Base-by-base conservation (phyloP, 345 rosid species). In the Cardamine chenopodiifolia region DNA sequence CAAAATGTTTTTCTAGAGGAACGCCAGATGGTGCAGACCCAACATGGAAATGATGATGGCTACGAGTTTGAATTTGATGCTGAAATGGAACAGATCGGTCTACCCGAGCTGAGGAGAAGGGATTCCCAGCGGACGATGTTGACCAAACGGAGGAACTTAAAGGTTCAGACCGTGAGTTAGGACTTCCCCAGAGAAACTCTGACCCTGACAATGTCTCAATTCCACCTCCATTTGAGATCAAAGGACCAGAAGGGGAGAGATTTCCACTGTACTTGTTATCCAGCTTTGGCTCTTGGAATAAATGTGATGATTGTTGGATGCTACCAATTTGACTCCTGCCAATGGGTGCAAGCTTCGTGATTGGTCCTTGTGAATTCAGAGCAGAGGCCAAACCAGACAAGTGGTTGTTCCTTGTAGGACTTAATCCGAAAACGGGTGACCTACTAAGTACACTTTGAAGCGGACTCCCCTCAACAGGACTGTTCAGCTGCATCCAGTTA, bases 141-240 rank as follows among this genome's bases (percentile, higher is more conserved):
- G 88, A 82, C 98, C 98, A 84, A 52, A 87, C 83, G 19, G 90
- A 79, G 55, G 95, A 81, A 65, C 82, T 86, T 45, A 80, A 54
- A 70, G 49, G 83, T 62, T 87, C 91, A 3, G 90, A 73, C 74
- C 83, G 86, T 18, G 89, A 68, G 72, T 80, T 85, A 45, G 89
- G 89, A 78, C 95, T 89, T 72, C 98, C 97, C 98, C 97, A 93
- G 20, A 93, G 98, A 80, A 90, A 93, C 77, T 93, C 91, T 52
- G 96, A 85, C 35, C 97, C 98, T 0, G 98, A 85, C 45, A 93
- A 71, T 26, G 82, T 83, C 70, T 83, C 89, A 60, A 86, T 42
- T 37, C 82, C 82, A 37, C 88, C 86, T 49, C 87, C 84, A 73
- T 78, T 86, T 23, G 87, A 82, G 15, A 68, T 70, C 62, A 86